Percentiles rank a stretch among this genome's conserved stretches.
Conservation (phyloP, 495 filamentous ascomycete genomes). For the Glonium stellatum region DNA sequence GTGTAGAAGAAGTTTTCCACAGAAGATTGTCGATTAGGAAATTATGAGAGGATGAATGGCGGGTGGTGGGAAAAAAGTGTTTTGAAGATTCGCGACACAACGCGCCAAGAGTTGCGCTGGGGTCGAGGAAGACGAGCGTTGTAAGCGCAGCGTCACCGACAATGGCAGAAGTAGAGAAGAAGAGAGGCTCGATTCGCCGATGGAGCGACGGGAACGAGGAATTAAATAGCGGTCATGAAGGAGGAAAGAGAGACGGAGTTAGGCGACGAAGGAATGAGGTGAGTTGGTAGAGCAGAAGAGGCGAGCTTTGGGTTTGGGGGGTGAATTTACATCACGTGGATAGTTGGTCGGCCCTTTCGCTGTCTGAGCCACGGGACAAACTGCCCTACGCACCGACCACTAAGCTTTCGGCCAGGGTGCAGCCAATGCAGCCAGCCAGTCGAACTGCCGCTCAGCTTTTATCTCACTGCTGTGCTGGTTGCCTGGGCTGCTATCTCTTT, state of each 20-base stretch:
- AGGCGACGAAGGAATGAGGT: background rate
- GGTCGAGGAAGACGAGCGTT: background rate
- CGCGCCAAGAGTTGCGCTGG: conserved; percentile 1
- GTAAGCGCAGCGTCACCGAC: background rate
- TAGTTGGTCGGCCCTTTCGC: background rate
- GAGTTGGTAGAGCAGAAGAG: conserved; percentile 3
- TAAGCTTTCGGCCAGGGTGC: background rate
- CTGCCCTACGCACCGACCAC: background rate
- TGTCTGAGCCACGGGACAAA: background rate
- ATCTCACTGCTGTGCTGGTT: background rate
- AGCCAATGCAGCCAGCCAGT: background rate
- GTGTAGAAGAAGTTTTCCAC: conserved; percentile 5
- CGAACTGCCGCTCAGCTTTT: background rate
- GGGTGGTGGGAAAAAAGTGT: conserved; percentile 1
- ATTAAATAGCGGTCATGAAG: conserved; percentile 14
- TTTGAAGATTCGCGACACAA: conserved; percentile 1
- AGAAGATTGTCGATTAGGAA: conserved; percentile 12
- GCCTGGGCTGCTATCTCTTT: conserved; percentile 17
- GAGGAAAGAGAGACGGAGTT: conserved; percentile 10
- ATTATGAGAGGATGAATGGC: conserved; percentile 1
- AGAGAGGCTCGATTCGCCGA: conserved; percentile 12
- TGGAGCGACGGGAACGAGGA: conserved; percentile 17
- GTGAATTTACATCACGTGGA: background rate
- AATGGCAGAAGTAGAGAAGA: conserved; percentile 12
- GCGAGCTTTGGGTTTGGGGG: conserved; percentile 1